Evolutionary conservation across 2,329 filamentous ascomycete species (phyloP).

Genomic region (Mycosphaerella arachidis): DNA sequence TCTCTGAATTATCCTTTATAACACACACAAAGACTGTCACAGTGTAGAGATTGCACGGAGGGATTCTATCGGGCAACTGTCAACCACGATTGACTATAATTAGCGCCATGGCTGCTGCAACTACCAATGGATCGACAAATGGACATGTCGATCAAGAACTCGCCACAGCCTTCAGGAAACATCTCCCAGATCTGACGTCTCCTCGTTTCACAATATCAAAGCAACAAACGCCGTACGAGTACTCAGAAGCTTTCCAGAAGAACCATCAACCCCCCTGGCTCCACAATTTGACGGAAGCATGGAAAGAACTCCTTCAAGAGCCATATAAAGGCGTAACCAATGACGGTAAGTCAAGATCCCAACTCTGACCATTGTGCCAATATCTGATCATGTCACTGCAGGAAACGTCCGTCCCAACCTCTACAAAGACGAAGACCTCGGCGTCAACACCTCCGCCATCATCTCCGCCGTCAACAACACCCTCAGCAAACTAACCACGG

Average conservation of each 20-base stretch:
- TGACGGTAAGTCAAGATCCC: conserved; percentile 50
- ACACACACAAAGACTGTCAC: too few relatives aligned
- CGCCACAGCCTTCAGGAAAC: conserved; percentile 46
- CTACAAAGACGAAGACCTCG: conserved; percentile 56
- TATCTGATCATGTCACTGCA: conserved; percentile 1
- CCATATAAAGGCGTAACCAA: conserved; percentile 67
- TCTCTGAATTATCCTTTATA: background rate
- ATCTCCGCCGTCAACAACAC: conserved; percentile 48
- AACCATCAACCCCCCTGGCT: conserved; percentile 28
- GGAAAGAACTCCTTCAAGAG: conserved; percentile 43
- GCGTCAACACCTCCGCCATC: conserved; percentile 56
- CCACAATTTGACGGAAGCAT: conserved; percentile 21
- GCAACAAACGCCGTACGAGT: conserved; percentile 57
- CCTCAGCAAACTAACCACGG: conserved; percentile 44
- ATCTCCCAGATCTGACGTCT: conserved; percentile 56
- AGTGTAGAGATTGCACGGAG: background rate
- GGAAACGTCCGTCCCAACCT: conserved; percentile 20
- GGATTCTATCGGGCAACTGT: background rate
- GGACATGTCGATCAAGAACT: conserved; percentile 13
- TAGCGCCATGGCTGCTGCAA: background rate
- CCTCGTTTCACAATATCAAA: conserved; percentile 60
- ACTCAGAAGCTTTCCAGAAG: conserved; percentile 40
- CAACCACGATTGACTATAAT: background rate
- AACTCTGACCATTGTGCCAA: background rate
- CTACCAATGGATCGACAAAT: background rate